Conservation (phyloP, 106 monocot species). For the Posidonia australis region DNA sequence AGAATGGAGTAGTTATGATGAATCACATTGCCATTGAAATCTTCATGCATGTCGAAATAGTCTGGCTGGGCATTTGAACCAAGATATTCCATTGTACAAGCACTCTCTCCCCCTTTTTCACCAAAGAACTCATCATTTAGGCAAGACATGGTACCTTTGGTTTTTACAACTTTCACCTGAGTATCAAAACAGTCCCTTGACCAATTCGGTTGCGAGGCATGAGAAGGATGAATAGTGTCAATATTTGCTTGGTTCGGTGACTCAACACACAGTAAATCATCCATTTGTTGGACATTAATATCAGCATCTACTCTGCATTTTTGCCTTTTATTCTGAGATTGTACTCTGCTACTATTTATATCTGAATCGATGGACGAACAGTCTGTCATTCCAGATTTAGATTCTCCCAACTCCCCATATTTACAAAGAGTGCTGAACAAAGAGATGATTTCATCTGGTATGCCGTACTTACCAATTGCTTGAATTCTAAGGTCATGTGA, state of each 20-base stretch:
- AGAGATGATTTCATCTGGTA: conserved; percentile 51
- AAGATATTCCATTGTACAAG: conserved; percentile 14
- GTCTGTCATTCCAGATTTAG: conserved; percentile 90
- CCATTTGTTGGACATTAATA: conserved; percentile 11
- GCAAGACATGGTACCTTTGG: conserved; percentile 5
- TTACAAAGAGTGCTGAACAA: conserved; percentile 70
- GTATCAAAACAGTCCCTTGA: conserved; percentile 14
- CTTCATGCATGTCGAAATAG: background rate
- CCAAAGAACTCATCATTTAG: conserved; percentile 11
- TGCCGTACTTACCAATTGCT: conserved; percentile 55
- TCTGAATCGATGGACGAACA: conserved; percentile 78
- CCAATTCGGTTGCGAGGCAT: conserved; percentile 6
- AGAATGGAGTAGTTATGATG: conserved; percentile 14
- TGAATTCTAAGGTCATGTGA: conserved; percentile 68
- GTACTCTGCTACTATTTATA: conserved; percentile 39
- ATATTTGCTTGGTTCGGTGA: conserved; percentile 11
- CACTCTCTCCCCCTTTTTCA: conserved; percentile 14
- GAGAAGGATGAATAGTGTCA: conserved; percentile 10
- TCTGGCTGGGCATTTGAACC: conserved; percentile 3
- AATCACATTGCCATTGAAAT: conserved; percentile 16
- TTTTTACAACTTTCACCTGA: conserved; percentile 10
- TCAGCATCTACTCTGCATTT: conserved; percentile 13
- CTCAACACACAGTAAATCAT: conserved; percentile 16
- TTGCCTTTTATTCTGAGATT: conserved; percentile 37
- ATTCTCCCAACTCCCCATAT: conserved; percentile 84